phyloP scores from a whole-genome alignment of 495 filamentous ascomycete species.

The Talaromyces wortmannii region DNA sequence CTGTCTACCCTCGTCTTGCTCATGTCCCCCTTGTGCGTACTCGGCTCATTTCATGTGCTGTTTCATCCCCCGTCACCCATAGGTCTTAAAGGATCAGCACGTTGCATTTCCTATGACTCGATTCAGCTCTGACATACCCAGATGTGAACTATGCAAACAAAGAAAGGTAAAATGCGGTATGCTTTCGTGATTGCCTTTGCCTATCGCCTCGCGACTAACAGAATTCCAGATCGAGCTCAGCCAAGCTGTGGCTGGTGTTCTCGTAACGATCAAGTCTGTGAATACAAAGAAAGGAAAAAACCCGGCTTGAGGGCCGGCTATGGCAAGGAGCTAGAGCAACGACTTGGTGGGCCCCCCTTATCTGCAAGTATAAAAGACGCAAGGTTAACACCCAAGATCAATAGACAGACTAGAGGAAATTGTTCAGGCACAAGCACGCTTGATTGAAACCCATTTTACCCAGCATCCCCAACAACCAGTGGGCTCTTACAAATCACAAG shows the following conservation, averaged over 20 bases:
- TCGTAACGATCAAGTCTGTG: constrained; percentile 68
- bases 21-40: no score
- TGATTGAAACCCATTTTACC: constrained; percentile 44
- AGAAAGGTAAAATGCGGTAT: constrained; percentile 75
- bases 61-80: no score
- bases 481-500: not conserved
- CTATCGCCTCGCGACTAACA: constrained; percentile 1
- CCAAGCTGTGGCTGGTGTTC: constrained; percentile 86
- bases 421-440: constrained; percentile 36
- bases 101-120: not conserved
- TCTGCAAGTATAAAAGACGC: not conserved
- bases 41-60: no score
- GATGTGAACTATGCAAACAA: constrained; percentile 78
- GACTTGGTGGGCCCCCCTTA: constrained; percentile 40
- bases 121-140: constrained; percentile 22
- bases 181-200: constrained; percentile 2
- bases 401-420: constrained; percentile 43
- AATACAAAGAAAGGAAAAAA: constrained; percentile 83
- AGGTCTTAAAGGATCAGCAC: not conserved
- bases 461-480: constrained; percentile 13
- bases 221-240: constrained; percentile 55
- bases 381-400: not conserved
- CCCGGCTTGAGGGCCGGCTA: constrained; percentile 80
- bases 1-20: no score
- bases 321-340: constrained; percentile 78